Conservation (phyloP, 139 green algal genomes). For the Auxenochlorella pyrenoidosa region DNA sequence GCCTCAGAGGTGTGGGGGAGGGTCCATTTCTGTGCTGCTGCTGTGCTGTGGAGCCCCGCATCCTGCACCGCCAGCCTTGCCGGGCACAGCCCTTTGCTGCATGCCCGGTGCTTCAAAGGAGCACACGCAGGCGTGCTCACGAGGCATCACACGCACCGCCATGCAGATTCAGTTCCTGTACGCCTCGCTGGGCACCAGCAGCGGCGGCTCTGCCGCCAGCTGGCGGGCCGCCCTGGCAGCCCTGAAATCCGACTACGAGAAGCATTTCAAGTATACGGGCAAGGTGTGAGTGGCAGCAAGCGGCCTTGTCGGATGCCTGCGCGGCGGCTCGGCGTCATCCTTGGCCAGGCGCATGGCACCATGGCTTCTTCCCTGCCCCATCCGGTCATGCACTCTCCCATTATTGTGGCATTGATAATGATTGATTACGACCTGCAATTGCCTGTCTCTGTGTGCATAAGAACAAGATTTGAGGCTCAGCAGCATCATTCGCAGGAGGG, state of each 20-base stretch:
- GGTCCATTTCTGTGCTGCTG: neutral
- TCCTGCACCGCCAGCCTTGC: neutral
- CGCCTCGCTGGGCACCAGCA: conserved; percentile 22
- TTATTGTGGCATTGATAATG: no score
- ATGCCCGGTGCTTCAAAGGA: no score
- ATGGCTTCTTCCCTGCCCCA: neutral
- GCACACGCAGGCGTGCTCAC: neutral
- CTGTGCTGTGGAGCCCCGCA: neutral
- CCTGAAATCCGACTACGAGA: conserved; percentile 47
- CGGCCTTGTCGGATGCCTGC: neutral
- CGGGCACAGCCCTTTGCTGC: neutral
- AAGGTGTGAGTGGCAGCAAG: conserved; percentile 49
- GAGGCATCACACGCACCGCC: neutral
- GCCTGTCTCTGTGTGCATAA: no score
- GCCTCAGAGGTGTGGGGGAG: conserved; percentile 17
- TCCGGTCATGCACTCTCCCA: no score
- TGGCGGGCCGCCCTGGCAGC: conserved; percentile 41
- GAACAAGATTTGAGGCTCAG: no score
- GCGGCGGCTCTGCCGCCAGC: neutral
- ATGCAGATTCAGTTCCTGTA: conserved; percentile 54
- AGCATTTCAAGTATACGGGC: conserved; percentile 45
- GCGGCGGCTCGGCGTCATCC: no score
- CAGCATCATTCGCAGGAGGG: no score
- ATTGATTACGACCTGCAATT: no score
- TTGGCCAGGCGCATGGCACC: no score